Evolutionary conservation across 1,284 basidiomycete species (phyloP).

Genomic region (Ustilago lituana): DNA sequence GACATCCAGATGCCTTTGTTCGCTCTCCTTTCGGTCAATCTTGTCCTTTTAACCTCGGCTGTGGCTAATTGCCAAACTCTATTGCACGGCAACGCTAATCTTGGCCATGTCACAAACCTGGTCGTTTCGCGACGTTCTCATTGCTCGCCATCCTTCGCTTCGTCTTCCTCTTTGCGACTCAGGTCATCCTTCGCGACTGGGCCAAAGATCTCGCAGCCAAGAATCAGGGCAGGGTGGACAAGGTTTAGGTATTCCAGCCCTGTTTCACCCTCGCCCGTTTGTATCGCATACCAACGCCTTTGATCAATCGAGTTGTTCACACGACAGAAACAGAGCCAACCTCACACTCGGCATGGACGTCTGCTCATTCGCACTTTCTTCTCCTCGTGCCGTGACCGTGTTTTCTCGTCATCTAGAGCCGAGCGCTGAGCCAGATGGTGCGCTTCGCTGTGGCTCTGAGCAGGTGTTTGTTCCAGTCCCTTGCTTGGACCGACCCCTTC

Average conservation of each 20-base stretch:
- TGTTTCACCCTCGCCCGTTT: background rate
- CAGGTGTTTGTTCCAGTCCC: no score
- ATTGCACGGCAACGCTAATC: constrained; percentile 4
- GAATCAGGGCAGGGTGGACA: constrained; percentile 40
- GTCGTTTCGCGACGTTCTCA: background rate
- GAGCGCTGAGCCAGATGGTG: background rate
- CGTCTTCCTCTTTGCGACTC: background rate
- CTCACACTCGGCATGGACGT: no score
- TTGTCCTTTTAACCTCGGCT: constrained; percentile 8
- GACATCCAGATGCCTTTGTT: constrained; percentile 14
- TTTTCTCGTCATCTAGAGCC: no score
- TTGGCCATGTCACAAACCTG: constrained; percentile 11
- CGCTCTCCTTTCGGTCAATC: constrained; percentile 21
- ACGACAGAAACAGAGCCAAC: no score
- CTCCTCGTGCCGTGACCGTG: no score
- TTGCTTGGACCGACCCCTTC: no score
- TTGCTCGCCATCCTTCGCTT: background rate
- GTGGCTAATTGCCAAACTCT: constrained; percentile 11
- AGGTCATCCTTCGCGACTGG: constrained; percentile 71
- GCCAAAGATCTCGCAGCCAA: constrained; percentile 47
- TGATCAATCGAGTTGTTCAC: no score
- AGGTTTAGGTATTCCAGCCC: constrained; percentile 11
- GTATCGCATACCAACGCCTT: no score
- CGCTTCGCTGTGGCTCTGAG: background rate
- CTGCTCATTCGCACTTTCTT: no score